Base-by-base conservation (phyloP, 1,284 basidiomycete genomes). In the Butyriboletus regius region DNA sequence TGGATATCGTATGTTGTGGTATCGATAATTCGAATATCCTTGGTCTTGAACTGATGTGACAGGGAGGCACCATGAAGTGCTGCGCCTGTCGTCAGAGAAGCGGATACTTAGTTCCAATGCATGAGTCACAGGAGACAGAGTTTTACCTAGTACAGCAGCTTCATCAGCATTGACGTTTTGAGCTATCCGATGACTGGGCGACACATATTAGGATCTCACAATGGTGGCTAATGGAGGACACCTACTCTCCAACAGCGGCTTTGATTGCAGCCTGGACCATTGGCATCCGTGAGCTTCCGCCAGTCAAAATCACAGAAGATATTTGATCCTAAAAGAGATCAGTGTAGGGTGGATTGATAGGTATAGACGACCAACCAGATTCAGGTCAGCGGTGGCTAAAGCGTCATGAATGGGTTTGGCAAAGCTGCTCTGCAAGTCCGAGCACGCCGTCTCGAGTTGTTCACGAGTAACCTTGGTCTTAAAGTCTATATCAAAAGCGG, bases 121-220 rank as follows among this genome's bases (percentile, higher is more conserved):
- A 24, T 17, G 12, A 13, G 3, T 38, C 13, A 48, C 32, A 34
- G 1, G 20, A 52, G 22, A 51, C 18, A 22, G 8, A 7, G 9
- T 32, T 38, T 28, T 65, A 72, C 90, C 93, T 46, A 98, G 81
- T 14, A 97, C 95, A 12, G 89, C 88, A 0, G 93, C 91, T 74
- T 99, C 95, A 67, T 98, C 96, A 0, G 95, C 88, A 65, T 99
- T 98, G 49, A 99, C 91, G 60, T 97, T 97, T 61, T 88, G 78
- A 7, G 92, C 90, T 56, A 96, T 87, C 66, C 88, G 88, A 50
- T 82, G 78, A 41, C 82, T 85, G 55, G 3, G 51, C 9, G 10
- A 39, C 29, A 56, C 26, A 35, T 34, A 18, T 54, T 60, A 60
- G 50, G 22, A 53, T 50, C 40, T 26, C 14, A 4, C 36, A 22